Conservation (phyloP, 495 filamentous ascomycete species). For the Hyphodiscus hymeniophilus region DNA sequence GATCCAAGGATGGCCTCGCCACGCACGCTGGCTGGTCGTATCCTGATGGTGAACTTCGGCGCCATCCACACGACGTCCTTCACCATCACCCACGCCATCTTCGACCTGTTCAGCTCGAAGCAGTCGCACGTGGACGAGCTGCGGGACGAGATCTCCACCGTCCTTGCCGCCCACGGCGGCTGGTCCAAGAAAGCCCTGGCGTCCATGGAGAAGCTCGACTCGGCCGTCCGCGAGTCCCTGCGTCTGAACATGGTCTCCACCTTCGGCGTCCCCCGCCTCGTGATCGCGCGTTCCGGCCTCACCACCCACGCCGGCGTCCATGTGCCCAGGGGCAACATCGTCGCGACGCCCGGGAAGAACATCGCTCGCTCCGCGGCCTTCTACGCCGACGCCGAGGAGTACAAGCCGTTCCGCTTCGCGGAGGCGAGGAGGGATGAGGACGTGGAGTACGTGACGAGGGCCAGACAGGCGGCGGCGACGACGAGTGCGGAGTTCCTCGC, state of each 20-base stretch:
- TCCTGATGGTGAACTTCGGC: conserved; percentile 38
- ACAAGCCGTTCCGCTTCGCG: conserved; percentile 34
- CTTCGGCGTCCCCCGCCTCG: conserved; percentile 30
- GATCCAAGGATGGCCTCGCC: conserved; percentile 22
- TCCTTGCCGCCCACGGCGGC: conserved; percentile 23
- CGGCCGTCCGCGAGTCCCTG: conserved; percentile 44
- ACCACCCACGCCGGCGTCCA: conserved; percentile 29
- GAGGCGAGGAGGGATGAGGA: conserved; percentile 6
- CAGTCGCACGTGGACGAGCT: conserved; percentile 35
- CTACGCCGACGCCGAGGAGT: conserved; percentile 27
- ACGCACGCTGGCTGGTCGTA: conserved; percentile 25
- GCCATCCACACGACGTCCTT: conserved; percentile 44
- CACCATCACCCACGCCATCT: conserved; percentile 32
- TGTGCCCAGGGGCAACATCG: conserved; percentile 27
- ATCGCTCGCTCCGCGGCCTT: conserved; percentile 32
- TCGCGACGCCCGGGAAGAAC: conserved; percentile 28
- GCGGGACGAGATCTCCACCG: conserved; percentile 44
- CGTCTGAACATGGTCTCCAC: conserved; percentile 31
- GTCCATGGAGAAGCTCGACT: conserved; percentile 41
- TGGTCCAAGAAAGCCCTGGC: conserved; percentile 26
- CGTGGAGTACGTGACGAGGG: not conserved
- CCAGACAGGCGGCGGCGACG: conserved; percentile 20
- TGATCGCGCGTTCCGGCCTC: conserved; percentile 30
- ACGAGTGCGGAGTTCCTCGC: conserved; percentile 24
- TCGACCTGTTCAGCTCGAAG: conserved; percentile 39